Percentiles rank a stretch among this genome's conserved stretches.
These are phyloP conservation scores for Arthrobotrys conoides DNA, from an alignment of 2,329 filamentous ascomycete genomes.

Conservation along the genomic window DNA sequence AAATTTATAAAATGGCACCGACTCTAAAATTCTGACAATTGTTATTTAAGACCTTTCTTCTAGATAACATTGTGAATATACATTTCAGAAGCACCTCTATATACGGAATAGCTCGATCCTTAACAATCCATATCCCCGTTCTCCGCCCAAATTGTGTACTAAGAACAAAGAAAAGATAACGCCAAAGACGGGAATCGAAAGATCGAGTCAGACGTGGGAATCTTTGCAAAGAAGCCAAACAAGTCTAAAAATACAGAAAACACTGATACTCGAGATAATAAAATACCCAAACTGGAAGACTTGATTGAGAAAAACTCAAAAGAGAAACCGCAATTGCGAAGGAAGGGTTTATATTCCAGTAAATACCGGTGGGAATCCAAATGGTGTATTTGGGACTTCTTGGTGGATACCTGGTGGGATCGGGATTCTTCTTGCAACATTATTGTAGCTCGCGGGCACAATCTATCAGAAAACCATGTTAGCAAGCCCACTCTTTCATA, in stretches of 20 bases:
- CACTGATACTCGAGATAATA: not conserved
- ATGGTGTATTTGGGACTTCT: conserved; percentile 61
- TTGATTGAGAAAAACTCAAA: not conserved
- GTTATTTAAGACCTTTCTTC: not conserved
- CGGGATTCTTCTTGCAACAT: conserved; percentile 89
- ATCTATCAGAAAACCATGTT: conserved; percentile 71
- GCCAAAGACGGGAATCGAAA: conserved; percentile 19
- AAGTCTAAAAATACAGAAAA: conserved; percentile 16
- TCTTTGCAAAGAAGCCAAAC: conserved; percentile 6
- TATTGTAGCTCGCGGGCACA: conserved; percentile 96
- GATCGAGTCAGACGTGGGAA: not conserved
- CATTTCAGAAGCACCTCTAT: conserved; percentile 25
- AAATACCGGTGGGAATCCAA: conserved; percentile 50
- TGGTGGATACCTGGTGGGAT: conserved; percentile 77
- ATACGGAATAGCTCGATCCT: conserved; percentile 22
- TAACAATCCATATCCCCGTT: conserved; percentile 16
- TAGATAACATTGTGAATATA: conserved; percentile 2
- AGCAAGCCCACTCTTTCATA: not conserved
- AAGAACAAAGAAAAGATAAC: conserved; percentile 7
- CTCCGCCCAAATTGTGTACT: conserved; percentile 4
- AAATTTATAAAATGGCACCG: too few species aligned
- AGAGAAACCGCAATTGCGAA: not conserved
- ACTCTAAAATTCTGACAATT: not conserved
- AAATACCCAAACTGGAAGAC: not conserved
- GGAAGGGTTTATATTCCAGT: conserved; percentile 13